Evolutionary conservation across 257 asterid genomes (phyloP), one percentile per base, ranked within the genome.

Genomic region (Penstemon barbatus): DNA sequence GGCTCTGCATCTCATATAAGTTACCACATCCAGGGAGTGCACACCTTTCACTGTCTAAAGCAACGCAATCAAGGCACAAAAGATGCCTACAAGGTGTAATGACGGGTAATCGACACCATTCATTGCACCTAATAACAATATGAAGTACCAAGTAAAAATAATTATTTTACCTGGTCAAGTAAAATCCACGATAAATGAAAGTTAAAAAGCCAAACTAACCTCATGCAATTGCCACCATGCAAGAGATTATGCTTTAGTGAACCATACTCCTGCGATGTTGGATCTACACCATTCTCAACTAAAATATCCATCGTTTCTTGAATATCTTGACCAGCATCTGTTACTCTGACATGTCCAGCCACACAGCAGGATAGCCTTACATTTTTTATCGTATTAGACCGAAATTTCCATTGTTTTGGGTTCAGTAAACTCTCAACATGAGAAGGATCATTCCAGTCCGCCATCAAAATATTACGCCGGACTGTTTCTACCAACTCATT

Each of bases 391-490:
- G 96, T 87, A 15, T 88, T 78, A 78, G 91, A 83, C 65, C 99
- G 85, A 65, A 83, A 89, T 74, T 94, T 94, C 99, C 99, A 94
- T 72, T 91, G 99, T 67, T 90, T 94, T 40, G 83, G 92, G 80
- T 94, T 94, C 76, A 94, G 79, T 46, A 94, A 77, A 83, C 99
- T 94, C 87, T 94, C 99, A 85, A 94, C 95, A 89, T 94, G 99
- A 76, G 96, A 85, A 15, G 97, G 83, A 73, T 94, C 99, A 56
- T 89, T 94, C 99, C 99, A 94, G 83, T 94, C 99, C 0, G 99
- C 99, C 88, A 91, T 75, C 61, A 94, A 70, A 78, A 90, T 94
- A 83, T 94, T 94, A 64, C 97, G 90, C 4, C 87, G 73, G 51
- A 94, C 96, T 11, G 97, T 91, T 82, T 91, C 99, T 48, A 94